Conservation (phyloP, 2,329 filamentous ascomycete species). For the Eutypella sp. region DNA sequence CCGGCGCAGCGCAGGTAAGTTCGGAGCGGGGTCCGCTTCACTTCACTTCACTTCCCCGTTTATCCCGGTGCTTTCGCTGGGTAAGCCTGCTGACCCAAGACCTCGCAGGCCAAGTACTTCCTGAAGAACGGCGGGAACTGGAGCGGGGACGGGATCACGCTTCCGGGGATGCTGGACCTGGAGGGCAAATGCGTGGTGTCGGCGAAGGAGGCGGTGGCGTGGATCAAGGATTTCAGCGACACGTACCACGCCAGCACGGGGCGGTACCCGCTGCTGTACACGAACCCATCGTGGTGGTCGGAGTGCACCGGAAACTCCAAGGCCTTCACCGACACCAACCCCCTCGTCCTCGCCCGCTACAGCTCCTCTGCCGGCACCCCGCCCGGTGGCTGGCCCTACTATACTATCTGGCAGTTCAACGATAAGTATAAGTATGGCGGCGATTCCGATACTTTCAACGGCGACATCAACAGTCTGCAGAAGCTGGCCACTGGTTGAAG, state of each 20-base stretch:
- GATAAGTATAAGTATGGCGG: constrained; percentile 46
- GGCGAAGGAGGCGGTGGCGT: constrained; percentile 40
- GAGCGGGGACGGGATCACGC: constrained; percentile 46
- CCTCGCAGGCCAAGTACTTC: constrained; percentile 52
- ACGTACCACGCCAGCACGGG: constrained; percentile 42
- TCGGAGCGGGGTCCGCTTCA: no score
- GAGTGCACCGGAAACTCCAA: constrained; percentile 46
- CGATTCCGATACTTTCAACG: constrained; percentile 49
- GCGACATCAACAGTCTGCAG: constrained; percentile 22
- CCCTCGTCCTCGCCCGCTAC: constrained; percentile 44
- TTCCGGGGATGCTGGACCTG: constrained; percentile 54
- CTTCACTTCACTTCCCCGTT: no score
- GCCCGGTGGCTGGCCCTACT: constrained; percentile 46
- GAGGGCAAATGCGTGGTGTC: constrained; percentile 46
- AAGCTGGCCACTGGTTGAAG: no score
- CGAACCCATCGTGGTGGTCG: constrained; percentile 49
- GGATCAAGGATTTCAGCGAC: constrained; percentile 49
- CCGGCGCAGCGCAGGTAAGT: constrained; percentile 36
- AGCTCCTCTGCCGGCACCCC: constrained; percentile 35
- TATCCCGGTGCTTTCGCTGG: no score
- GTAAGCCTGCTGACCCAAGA: no score
- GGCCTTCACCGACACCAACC: constrained; percentile 40
- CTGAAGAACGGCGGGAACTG: constrained; percentile 49
- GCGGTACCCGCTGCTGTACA: constrained; percentile 49
- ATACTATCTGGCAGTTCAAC: constrained; percentile 52